Conservation (phyloP, 2,329 filamentous ascomycete genomes). For the Trichoderma cornu-damae region DNA sequence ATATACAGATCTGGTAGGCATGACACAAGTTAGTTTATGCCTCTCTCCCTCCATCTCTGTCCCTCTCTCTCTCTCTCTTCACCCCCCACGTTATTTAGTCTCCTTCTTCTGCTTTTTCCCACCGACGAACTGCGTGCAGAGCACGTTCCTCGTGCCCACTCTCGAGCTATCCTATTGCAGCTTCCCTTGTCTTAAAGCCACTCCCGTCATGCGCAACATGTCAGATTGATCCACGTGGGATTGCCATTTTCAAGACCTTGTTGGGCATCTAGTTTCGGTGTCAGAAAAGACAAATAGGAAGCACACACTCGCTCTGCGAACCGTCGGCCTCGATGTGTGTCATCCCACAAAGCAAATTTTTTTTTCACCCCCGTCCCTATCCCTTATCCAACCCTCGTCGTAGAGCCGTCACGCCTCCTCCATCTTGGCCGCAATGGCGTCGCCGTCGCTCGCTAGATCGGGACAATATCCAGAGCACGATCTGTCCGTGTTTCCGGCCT, state of each 20-base stretch:
- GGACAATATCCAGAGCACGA: slow-evolving; percentile 33
- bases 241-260: neutral
- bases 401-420: neutral
- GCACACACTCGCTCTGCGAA: slow-evolving; percentile 19
- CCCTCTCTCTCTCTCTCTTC: neutral
- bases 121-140: slow-evolving; percentile 30
- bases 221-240: slow-evolving; percentile 7
- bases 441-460: slow-evolving; percentile 7
- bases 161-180: slow-evolving; percentile 26
- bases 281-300: slow-evolving; percentile 26
- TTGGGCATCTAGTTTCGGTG: neutral
- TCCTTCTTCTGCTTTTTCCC: slow-evolving; percentile 17
- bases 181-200: slow-evolving; percentile 15
- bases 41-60: slow-evolving; percentile 27
- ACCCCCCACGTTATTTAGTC: slow-evolving; percentile 23
- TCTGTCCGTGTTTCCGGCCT: slow-evolving; percentile 41
- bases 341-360: neutral
- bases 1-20: slow-evolving; percentile 13
- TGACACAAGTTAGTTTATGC: slow-evolving; percentile 23
- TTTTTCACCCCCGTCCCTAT: neutral
- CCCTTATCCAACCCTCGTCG: neutral
- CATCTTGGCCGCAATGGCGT: slow-evolving; percentile 18
- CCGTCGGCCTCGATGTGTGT: neutral
- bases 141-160: slow-evolving; percentile 30
- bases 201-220: slow-evolving; percentile 13